Evolutionary conservation across 257 asterid genomes (phyloP), one percentile per base, ranked within the genome.

Genomic region (Henckelia pumila): DNA sequence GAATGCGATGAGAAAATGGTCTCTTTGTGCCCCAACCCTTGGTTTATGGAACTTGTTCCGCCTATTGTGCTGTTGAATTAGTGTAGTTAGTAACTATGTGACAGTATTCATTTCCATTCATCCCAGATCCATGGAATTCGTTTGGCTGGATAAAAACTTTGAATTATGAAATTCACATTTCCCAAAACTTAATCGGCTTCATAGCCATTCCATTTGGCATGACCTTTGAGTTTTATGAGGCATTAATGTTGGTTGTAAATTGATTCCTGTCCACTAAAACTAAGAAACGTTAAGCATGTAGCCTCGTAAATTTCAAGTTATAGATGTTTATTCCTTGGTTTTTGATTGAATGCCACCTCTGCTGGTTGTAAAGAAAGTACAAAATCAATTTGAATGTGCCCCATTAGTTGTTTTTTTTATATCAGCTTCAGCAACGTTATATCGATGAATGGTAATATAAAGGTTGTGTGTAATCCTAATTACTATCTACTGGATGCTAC

Each of bases 111-210:
- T 73, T 9, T 58, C 16, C 29, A n/a, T 19, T 24, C 33, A 11
- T 8, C 57, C n/a, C 47, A n/a, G 10, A 9, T 58, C 40, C 30
- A 44, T 16, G 44, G n/a, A 17, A 16, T 64, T 28, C 35, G 14
- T 63, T 65, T 63, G 10, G 24, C 8, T 61, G 40, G 47, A 26
- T 60, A 66, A 7, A 17, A 59, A 20, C 49, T 16, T 22, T 21
- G 47, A 56, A 32, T 33, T 63, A 40, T 61, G 21, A 61, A 9
- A 23, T 44, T 60, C 26, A 55, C 37, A 32, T 14, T 73, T 23
- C 28, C 60, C 24, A 58, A 57, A 20, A 8, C 19, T 28, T 65
- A 21, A 37, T 37, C 16, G 16, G 17, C 49, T 1, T 11, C 49
- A 11, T 3, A 10, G 49, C 1, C 20, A 8, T 44, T 44, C 14